These are phyloP conservation scores for Helminthosporium solani DNA, from an alignment of 2,329 filamentous ascomycete species.

Conservation along the genomic window DNA sequence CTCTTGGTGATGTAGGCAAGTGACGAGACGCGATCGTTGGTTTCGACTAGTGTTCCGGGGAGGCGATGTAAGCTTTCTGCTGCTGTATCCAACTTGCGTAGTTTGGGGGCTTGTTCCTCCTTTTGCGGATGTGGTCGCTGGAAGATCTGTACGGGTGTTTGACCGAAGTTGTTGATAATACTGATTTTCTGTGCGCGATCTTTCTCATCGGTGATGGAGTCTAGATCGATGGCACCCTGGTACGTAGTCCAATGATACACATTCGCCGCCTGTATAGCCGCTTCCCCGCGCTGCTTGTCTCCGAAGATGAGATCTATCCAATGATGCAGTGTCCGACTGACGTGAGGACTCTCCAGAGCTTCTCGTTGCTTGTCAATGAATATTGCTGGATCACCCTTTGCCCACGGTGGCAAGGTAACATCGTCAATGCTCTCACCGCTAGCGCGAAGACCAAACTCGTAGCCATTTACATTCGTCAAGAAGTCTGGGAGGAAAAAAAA, in stretches of 20 bases:
- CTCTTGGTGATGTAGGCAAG: constrained; percentile 76
- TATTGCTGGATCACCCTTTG: constrained; percentile 91
- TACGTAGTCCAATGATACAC: constrained; percentile 97
- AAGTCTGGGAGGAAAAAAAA: constrained; percentile 98
- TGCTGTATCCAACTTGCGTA: constrained; percentile 72
- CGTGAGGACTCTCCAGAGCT: constrained; percentile 88
- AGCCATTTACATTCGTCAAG: constrained; percentile 87
- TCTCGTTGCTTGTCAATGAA: constrained; percentile 97
- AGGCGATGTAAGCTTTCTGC: constrained; percentile 75
- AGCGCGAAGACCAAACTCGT: constrained; percentile 89
- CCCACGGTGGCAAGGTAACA: constrained; percentile 91
- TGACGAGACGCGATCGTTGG: constrained; percentile 75
- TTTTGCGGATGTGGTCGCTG: constrained; percentile 74
- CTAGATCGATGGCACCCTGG: constrained; percentile 87
- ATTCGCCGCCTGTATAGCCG: constrained; percentile 86
- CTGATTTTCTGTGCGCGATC: constrained; percentile 87
- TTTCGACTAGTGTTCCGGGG: constrained; percentile 73
- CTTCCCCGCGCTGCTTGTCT: constrained; percentile 88
- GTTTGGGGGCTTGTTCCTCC: constrained; percentile 65
- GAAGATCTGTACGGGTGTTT: constrained; percentile 95
- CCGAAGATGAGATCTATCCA: constrained; percentile 98
- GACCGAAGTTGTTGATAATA: constrained; percentile 98
- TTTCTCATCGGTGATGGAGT: constrained; percentile 83
- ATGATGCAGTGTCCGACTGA: constrained; percentile 82
- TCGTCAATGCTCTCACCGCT: constrained; percentile 77